Evolutionary conservation across 108 stramenopile species (phyloP), one percentile per base, ranked within the genome.

Genomic region (Stephanodiscus triporus): DNA sequence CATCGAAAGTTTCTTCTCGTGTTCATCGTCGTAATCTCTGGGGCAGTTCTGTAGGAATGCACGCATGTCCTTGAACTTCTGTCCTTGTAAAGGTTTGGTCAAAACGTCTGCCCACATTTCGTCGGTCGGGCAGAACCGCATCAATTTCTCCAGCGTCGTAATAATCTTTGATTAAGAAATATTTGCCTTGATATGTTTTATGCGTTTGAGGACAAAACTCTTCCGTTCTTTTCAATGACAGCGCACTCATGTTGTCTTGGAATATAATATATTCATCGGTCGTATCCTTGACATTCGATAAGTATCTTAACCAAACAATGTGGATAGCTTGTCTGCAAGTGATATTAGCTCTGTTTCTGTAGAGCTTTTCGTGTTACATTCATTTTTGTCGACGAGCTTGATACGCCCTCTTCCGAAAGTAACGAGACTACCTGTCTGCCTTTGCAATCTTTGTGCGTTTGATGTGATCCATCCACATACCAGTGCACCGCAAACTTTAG

Each of bases 221-320:
- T n/a, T 13, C 64, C 73, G 38, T 73, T 73, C 64, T 26, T 55
- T 27, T 64, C 2, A 73, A 43, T 8, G 55, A 27, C 14, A 73
- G 42, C 1, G 64, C 23, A 47, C 32, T 36, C 50, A 63, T 54
- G 37, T 66, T 73, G 23, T 73, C 70, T 36, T 70, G 32, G 47
- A 72, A 82, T 38, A 84, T 34, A 2, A 82, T 47, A 32, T 47
- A 75, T 9, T 73, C 56, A 14, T 60, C 48, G 37, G 24, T 61
- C 10, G 38, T 65, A 57, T 56, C 85, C n/a, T n/a, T n/a, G 87
- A n/a, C 40, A 75, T 58, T 76, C 42, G 37, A 85, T 37, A 84
- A 88, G 16, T 70, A 30, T 10, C 17, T 34, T 19, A 73, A 68
- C 84, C 82, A 85, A 0, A 88, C 59, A 1, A 75, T 45, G 11